A percentile compares a stretch with the other conserved stretches of the same genome.
Evolutionary conservation across 768 basidiomycete genomes (phyloP).

Genomic region (Suillus placidus): DNA sequence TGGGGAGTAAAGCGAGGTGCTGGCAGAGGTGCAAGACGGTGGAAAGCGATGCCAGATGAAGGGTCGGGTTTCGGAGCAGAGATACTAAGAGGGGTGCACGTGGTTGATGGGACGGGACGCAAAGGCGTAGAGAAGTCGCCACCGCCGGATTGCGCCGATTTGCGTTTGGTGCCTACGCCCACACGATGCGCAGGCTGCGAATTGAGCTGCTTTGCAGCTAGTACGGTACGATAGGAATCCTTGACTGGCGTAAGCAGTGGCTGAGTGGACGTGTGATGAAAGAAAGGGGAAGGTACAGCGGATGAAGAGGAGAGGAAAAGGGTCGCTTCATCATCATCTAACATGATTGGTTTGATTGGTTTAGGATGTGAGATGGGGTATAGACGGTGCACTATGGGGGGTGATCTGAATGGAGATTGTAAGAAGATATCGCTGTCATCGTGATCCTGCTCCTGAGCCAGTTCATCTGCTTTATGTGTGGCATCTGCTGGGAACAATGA

Average conservation of each 20-base stretch:
- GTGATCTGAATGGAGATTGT: slow-evolving; percentile 53
- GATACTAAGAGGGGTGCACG: slow-evolving; percentile 39
- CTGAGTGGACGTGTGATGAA: slow-evolving; percentile 46
- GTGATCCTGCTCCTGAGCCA: slow-evolving; percentile 45
- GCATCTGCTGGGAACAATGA: slow-evolving; percentile 38
- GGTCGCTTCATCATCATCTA: slow-evolving; percentile 59
- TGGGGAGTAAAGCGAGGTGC: slow-evolving; percentile 33
- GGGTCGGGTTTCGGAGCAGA: slow-evolving; percentile 37
- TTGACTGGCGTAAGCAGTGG: slow-evolving; percentile 67
- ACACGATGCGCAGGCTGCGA: slow-evolving; percentile 25
- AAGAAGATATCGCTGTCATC: slow-evolving; percentile 46
- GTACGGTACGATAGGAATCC: slow-evolving; percentile 46
- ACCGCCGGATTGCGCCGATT: slow-evolving; percentile 44
- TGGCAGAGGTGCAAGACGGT: slow-evolving; percentile 38
- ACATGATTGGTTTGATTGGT: slow-evolving; percentile 18
- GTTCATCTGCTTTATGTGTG: slow-evolving; percentile 17
- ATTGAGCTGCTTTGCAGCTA: slow-evolving; percentile 39
- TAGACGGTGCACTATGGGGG: slow-evolving; percentile 45
- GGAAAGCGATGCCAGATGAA: slow-evolving; percentile 37
- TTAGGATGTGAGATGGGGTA: slow-evolving; percentile 35
- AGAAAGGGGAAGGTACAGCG: slow-evolving; percentile 42
- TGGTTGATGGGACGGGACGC: slow-evolving; percentile 38
- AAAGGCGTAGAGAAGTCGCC: slow-evolving; percentile 55
- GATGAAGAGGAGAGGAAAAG: slow-evolving; percentile 58
- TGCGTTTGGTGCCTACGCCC: slow-evolving; percentile 66